phyloP scores from a whole-genome alignment of 2,329 filamentous ascomycete species.

The Fusarium dlaminii region DNA sequence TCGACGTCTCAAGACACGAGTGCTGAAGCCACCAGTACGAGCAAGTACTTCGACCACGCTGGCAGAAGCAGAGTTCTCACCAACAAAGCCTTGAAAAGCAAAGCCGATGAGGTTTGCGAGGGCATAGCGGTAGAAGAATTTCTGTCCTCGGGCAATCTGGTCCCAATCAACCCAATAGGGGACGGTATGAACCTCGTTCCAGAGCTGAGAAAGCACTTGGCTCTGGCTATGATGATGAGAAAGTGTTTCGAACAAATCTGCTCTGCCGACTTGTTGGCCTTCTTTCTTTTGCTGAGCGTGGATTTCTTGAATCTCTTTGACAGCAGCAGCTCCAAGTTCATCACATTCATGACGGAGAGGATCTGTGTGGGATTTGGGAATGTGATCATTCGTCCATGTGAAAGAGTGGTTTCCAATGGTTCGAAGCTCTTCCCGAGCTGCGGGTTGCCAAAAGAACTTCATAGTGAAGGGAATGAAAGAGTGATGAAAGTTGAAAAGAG shows the following conservation, averaged over 20 bases:
- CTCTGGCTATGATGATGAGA: not conserved
- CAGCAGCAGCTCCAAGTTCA: slow-evolving; percentile 8
- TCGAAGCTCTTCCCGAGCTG: not conserved
- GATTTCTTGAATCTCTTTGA: slow-evolving; percentile 1
- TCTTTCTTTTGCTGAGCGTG: not conserved
- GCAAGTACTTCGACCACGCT: slow-evolving; percentile 72
- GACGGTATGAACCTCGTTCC: slow-evolving; percentile 62
- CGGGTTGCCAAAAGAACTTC: not conserved
- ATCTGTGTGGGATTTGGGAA: slow-evolving; percentile 17
- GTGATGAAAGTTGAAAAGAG: too few relatives aligned
- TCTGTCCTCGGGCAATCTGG: slow-evolving; percentile 70
- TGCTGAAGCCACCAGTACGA: slow-evolving; percentile 73
- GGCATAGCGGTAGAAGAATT: slow-evolving; percentile 72
- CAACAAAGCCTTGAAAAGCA: slow-evolving; percentile 50
- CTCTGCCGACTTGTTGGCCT: not conserved
- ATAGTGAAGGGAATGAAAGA: not conserved
- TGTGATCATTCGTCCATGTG: slow-evolving; percentile 13
- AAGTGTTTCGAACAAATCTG: slow-evolving; percentile 13
- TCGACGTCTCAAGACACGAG: slow-evolving; percentile 66
- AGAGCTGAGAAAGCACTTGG: slow-evolving; percentile 11
- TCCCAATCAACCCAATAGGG: slow-evolving; percentile 75
- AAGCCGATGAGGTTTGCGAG: slow-evolving; percentile 66
- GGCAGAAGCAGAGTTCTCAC: slow-evolving; percentile 56
- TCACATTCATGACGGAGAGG: slow-evolving; percentile 14
- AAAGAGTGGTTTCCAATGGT: slow-evolving; percentile 13